phyloP scores from a whole-genome alignment of 805 yeast genomes.

The Metschnikowia henanensis region DNA sequence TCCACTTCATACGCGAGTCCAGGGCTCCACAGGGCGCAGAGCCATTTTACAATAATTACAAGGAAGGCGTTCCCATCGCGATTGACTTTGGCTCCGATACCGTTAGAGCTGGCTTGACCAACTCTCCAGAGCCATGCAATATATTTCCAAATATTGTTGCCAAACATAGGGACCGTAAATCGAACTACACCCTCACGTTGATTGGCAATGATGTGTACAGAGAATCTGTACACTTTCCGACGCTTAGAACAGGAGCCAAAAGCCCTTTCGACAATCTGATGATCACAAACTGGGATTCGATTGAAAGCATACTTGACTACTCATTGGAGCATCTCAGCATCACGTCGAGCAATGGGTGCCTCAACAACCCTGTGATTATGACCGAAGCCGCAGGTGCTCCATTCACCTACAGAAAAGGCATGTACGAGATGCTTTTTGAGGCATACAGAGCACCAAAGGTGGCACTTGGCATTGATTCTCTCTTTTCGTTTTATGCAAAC shows the following conservation, averaged over 20 bases:
- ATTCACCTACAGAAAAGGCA: slow-evolving; percentile 61
- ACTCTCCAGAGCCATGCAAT: slow-evolving; percentile 48
- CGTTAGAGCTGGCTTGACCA: slow-evolving; percentile 60
- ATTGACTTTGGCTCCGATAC: slow-evolving; percentile 78
- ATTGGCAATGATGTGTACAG: slow-evolving; percentile 81
- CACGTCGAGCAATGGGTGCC: slow-evolving; percentile 39
- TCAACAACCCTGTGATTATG: slow-evolving; percentile 79
- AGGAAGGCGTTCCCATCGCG: slow-evolving; percentile 70
- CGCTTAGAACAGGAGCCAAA: slow-evolving; percentile 65
- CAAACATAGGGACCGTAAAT: slow-evolving; percentile 74
- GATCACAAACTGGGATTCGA: slow-evolving; percentile 89
- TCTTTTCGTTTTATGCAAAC: slow-evolving; percentile 75
- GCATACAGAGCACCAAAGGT: slow-evolving; percentile 73
- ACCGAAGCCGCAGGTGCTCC: slow-evolving; percentile 79
- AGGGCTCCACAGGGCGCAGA: slow-evolving; percentile 39
- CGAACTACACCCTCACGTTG: slow-evolving; percentile 59
- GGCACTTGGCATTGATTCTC: slow-evolving; percentile 78
- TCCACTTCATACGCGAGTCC: slow-evolving; percentile 44
- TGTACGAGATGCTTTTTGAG: slow-evolving; percentile 86
- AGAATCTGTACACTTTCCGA: slow-evolving; percentile 46
- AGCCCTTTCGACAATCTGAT: slow-evolving; percentile 87
- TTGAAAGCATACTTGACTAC: slow-evolving; percentile 82
- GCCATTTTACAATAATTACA: slow-evolving; percentile 50
- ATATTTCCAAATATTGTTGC: slow-evolving; percentile 70
- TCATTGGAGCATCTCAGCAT: slow-evolving; percentile 80